Base-by-base conservation (phyloP, 129 eudicot species). In the Kitagawia praeruptora region DNA sequence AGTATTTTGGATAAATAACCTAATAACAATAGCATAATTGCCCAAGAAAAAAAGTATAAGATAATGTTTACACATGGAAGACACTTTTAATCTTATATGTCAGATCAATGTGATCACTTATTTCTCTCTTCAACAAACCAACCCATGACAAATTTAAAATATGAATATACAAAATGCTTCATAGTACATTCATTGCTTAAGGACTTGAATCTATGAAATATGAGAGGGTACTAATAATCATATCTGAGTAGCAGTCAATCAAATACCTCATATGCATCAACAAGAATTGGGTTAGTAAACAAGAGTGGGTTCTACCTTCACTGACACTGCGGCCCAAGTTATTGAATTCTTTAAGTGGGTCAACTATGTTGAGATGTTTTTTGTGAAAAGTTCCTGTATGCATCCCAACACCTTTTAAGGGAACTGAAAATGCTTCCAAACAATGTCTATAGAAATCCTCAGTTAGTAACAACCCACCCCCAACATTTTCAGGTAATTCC, bases 321-420 rank as follows among this genome's bases (percentile, higher is more conserved):
- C 95, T 92, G 53, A 95, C 94, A 80, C 99, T 92, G 28, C 97
- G 92, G 25, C 99, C 99, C 63, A 95, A 91, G 84, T 95, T 95
- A 83, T 95, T 95, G 69, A 70, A 85, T 47, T 86, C 93, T 84
- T 89, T 92, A 34, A 95, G 82, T 13, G 99, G 99, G 86, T 95
- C 99, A 8, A 95, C 86, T 41, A 95, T 90, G 78, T 95, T 95
- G 47, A 95, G 93, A 86, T 87, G 87, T 85, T 95, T 95, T 58
- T 40, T 84, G 75, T 77, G 81, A 80, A 95, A 92, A 21, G 75
- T 79, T 38, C 82, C 84, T 15, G 76, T 72, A 63, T 66, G 81
- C 21, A 66, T 56, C 38, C 81, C 90, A 41, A 19, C 87, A 10
- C 81, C 88, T 86, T 87, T 88, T 63, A 82, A 80, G 81, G 97